Conservation (phyloP, 2,329 filamentous ascomycete species). For the Blastomyces gilchristii region DNA sequence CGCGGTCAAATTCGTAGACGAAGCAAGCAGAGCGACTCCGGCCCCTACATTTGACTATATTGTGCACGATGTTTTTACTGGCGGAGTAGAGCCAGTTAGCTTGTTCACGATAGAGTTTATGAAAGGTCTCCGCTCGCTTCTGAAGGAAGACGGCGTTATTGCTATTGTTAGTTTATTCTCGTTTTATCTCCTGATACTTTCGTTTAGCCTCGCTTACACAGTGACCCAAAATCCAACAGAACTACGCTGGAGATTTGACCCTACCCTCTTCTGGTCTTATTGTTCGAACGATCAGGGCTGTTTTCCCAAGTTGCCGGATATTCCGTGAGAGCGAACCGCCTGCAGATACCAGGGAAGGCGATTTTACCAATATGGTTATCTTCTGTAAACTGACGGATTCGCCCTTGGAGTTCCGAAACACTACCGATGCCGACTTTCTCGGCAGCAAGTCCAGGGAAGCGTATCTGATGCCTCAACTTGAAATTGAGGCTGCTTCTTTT, state of each 20-base stretch:
- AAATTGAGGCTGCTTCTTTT: slow-evolving; percentile 46
- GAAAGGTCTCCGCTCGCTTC: slow-evolving; percentile 54
- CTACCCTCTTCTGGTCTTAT: slow-evolving; percentile 67
- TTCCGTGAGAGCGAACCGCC: slow-evolving; percentile 65
- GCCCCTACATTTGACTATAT: slow-evolving; percentile 69
- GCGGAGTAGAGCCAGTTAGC: slow-evolving; percentile 77
- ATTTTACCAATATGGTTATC: slow-evolving; percentile 94
- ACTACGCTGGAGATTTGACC: slow-evolving; percentile 83
- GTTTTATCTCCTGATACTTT: not conserved
- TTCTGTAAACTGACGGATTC: slow-evolving; percentile 65
- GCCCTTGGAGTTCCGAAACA: slow-evolving; percentile 55
- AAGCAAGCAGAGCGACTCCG: slow-evolving; percentile 40
- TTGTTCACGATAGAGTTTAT: slow-evolving; percentile 86
- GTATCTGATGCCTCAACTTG: slow-evolving; percentile 62
- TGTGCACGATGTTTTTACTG: slow-evolving; percentile 95
- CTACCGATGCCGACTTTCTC: slow-evolving; percentile 57
- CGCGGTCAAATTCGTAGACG: slow-evolving; percentile 57
- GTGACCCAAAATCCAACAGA: slow-evolving; percentile 41
- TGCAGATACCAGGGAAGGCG: slow-evolving; percentile 42
- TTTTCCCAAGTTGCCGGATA: slow-evolving; percentile 84
- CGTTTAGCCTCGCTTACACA: slow-evolving; percentile 2
- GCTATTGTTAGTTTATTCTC: slow-evolving; percentile 58
- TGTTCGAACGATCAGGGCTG: slow-evolving; percentile 66
- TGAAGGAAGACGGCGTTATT: slow-evolving; percentile 70
- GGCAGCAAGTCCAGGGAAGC: slow-evolving; percentile 58